A percentile compares a stretch with the other conserved stretches of the same genome.
phyloP scores from a whole-genome alignment of 106 monocot genomes.

The Dendrobium huoshanense region DNA sequence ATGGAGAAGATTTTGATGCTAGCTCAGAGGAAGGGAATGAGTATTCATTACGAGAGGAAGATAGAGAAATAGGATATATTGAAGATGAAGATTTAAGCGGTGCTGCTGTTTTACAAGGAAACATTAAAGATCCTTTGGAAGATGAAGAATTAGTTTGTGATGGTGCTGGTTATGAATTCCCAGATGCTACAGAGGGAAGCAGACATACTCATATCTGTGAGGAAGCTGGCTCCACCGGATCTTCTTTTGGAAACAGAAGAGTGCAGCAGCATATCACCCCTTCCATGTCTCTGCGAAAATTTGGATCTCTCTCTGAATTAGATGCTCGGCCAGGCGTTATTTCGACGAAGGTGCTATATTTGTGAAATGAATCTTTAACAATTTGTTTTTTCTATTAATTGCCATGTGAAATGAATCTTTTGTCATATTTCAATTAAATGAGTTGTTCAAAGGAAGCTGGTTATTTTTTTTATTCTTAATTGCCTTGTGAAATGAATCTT shows the following conservation, averaged over 20 bases:
- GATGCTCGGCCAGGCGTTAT: conserved; percentile 56
- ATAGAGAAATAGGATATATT: conserved; percentile 55
- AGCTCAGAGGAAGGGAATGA: conserved; percentile 48
- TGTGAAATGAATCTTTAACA: not conserved
- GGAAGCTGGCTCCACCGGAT: conserved; percentile 75
- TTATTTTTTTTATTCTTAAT: conserved; percentile 8
- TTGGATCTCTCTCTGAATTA: conserved; percentile 88
- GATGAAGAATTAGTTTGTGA: conserved; percentile 38
- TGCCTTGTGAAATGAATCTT: conserved; percentile 2
- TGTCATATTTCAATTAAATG: conserved; percentile 43
- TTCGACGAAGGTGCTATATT: conserved; percentile 43
- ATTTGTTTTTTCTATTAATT: conserved; percentile 3
- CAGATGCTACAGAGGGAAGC: conserved; percentile 20
- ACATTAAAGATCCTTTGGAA: conserved; percentile 40
- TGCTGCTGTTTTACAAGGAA: conserved; percentile 22
- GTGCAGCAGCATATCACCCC: conserved; percentile 45
- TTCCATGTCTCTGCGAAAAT: conserved; percentile 67
- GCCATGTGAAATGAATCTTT: not conserved
- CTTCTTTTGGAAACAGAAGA: conserved; percentile 67
- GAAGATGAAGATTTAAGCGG: conserved; percentile 61
- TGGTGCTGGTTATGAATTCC: conserved; percentile 44
- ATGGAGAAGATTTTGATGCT: conserved; percentile 59
- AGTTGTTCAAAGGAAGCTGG: conserved; percentile 5
- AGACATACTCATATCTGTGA: conserved; percentile 33
- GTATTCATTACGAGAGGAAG: conserved; percentile 50